A percentile compares a stretch with the other conserved stretches of the same genome.
phyloP scores from a whole-genome alignment of 441 rosid genomes.

The Jatropha multifida region DNA sequence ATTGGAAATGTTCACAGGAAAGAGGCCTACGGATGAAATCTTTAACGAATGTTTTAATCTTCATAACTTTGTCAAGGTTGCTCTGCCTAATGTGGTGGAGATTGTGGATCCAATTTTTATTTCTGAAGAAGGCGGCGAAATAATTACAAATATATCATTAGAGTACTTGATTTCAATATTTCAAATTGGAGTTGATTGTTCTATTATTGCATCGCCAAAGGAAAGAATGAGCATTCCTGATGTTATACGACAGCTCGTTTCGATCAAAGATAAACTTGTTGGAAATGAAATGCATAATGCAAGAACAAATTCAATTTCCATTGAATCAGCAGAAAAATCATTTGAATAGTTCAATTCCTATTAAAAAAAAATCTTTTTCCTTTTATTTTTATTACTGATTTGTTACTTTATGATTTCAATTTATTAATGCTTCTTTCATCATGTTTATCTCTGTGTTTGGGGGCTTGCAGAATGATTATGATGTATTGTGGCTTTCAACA shows the following conservation, averaged over 20 bases:
- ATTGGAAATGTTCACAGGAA: slow-evolving; percentile 3
- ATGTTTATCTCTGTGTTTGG: no score
- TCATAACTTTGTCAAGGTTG: neutral
- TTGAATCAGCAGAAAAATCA: no score
- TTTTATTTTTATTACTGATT: no score
- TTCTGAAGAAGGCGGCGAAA: neutral
- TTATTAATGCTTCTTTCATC: no score
- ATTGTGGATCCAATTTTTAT: slow-evolving; percentile 2
- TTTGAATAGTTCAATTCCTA: no score
- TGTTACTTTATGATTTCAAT: no score
- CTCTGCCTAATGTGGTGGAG: neutral
- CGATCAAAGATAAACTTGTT: neutral
- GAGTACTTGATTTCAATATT: slow-evolving; percentile 5
- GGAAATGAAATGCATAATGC: neutral
- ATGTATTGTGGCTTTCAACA: no score
- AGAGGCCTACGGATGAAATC: neutral
- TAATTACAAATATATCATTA: neutral
- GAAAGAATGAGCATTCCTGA: slow-evolving; percentile 6
- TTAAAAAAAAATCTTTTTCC: no score
- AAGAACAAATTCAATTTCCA: neutral
- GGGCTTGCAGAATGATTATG: no score
- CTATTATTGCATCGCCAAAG: neutral
- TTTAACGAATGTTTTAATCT: neutral
- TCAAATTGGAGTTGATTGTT: slow-evolving; percentile 11
- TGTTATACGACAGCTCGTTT: neutral